Base-by-base conservation (phyloP, 371 early-diverging fungal genomes). In the Mucor irregularis region DNA sequence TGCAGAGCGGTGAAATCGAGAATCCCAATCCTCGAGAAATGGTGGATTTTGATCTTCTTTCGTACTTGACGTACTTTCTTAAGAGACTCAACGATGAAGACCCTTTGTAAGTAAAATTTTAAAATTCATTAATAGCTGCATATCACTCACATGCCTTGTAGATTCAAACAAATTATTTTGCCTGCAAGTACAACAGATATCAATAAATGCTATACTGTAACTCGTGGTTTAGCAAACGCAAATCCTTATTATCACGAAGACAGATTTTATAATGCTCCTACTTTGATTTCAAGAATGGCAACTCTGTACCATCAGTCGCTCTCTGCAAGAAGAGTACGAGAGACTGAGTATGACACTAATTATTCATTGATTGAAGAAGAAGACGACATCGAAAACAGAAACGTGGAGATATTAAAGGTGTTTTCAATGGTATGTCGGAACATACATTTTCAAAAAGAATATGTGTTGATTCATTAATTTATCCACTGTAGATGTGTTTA, bases 401-500 rank as follows among this genome's bases (percentile, higher is more conserved):
- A 35, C 4, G 14, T 50, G 3, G 58, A 59, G 6, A 25, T 42
- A 4, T 11, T 42, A 19, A 22, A 5, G 10, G 14, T 2, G 5
- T 42, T 21, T 17, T 21, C 42, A 13, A 24, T 42, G 42, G 42
- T 42, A 42, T n/a, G n/a, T n/a, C n/a, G n/a, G 13, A 42, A 13
- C 4, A 42, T 11, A 34, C 13, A 42, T 8, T 11, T 21, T 24
- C 17, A 7, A 31, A 26, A 22, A 29, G 22, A 17, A 38, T 48
- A 34, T 34, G 37, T 39, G 16, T 13, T 5, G 24, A 40, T 25
- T 42, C 16, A 42, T 24, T 10, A 24, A 22, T 4, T 42, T 24
- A 3, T n/a, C 16, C 4, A 5, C 28, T 25, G 14, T 58, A 84
- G 78, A 82, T 83, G 80, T 66, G 71, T 40, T 66, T 84, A 24